These are phyloP conservation scores for Diaporthe capsici DNA, from an alignment of 2,329 filamentous ascomycete species.

Conservation along the genomic window DNA sequence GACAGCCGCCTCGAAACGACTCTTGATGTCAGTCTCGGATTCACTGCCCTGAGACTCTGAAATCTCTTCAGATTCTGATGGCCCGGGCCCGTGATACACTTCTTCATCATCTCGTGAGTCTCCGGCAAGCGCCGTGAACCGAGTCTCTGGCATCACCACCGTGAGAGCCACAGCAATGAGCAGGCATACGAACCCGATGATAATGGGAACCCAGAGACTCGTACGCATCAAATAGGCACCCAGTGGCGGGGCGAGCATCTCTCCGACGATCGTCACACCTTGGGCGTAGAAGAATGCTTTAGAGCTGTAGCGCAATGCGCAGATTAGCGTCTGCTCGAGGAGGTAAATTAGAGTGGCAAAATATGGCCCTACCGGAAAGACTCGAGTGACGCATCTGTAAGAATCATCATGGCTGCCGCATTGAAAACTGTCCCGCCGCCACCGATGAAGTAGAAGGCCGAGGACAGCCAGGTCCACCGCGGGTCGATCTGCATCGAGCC, in stretches of 20 bases:
- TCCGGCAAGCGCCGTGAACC: neutral
- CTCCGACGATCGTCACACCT: slow-evolving; percentile 1
- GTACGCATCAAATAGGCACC: neutral
- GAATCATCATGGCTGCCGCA: slow-evolving; percentile 14
- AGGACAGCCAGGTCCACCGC: slow-evolving; percentile 12
- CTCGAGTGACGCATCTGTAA: slow-evolving; percentile 15
- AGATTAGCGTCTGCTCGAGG: neutral
- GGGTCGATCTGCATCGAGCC: neutral
- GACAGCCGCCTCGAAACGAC: neutral
- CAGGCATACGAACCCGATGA: neutral
- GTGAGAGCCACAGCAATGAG: neutral
- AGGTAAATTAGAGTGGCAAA: too few relatives aligned
- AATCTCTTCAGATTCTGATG: neutral
- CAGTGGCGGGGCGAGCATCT: slow-evolving; percentile 12
- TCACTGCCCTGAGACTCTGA: neutral
- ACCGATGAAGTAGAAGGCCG: slow-evolving; percentile 7
- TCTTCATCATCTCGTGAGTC: neutral
- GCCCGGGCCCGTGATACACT: neutral
- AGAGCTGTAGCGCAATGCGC: neutral
- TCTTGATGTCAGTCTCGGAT: neutral
- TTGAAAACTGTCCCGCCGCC: slow-evolving; percentile 2
- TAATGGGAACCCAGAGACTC: slow-evolving; percentile 3
- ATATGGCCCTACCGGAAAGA: neutral
- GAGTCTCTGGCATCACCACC: neutral
- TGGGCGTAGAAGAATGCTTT: slow-evolving; percentile 18